A percentile compares a stretch with the other conserved stretches of the same genome.
Evolutionary conservation across 768 basidiomycete species (phyloP).

Genomic region (Lyophyllum decastes): DNA sequence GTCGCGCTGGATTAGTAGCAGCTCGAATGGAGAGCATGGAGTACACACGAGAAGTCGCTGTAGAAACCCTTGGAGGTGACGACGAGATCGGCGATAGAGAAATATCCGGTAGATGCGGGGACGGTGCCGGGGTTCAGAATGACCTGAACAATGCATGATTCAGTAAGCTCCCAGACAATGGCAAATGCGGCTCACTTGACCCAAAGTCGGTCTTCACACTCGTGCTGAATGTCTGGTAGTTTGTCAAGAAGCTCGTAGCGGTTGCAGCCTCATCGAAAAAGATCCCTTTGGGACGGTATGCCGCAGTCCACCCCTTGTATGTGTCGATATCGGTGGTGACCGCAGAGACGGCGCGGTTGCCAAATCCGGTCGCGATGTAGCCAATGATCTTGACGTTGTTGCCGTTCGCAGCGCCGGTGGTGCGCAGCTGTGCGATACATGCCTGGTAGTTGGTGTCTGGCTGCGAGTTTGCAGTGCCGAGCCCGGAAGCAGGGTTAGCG

Average conservation of each 20-base stretch:
- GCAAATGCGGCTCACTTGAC: no score
- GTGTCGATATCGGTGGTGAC: conserved; percentile 30
- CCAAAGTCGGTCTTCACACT: conserved; percentile 18
- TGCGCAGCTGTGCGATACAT: conserved; percentile 24
- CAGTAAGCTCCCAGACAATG: no score
- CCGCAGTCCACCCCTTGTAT: conserved; percentile 28
- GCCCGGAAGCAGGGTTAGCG: conserved; percentile 33
- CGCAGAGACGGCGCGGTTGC: conserved; percentile 16
- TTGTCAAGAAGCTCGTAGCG: conserved; percentile 14
- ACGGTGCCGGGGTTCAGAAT: no score
- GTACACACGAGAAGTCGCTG: no score
- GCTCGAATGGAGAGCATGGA: no score
- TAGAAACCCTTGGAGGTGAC: no score
- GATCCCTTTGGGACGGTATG: conserved; percentile 32
- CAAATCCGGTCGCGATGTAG: conserved; percentile 30
- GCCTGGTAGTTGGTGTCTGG: conserved; percentile 30
- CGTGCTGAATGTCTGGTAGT: conserved; percentile 24
- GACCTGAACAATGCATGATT: background rate
- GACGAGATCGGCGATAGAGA: no score
- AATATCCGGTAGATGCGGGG: conserved; percentile 9
- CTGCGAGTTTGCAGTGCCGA: conserved; percentile 25
- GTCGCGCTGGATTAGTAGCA: background rate
- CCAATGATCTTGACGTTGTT: conserved; percentile 31
- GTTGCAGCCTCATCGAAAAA: conserved; percentile 36
- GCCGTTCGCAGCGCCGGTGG: conserved; percentile 6